Evolutionary conservation across 75 land plant species (phyloP), one percentile per base, ranked within the genome.

Genomic region (Pinus taeda): DNA sequence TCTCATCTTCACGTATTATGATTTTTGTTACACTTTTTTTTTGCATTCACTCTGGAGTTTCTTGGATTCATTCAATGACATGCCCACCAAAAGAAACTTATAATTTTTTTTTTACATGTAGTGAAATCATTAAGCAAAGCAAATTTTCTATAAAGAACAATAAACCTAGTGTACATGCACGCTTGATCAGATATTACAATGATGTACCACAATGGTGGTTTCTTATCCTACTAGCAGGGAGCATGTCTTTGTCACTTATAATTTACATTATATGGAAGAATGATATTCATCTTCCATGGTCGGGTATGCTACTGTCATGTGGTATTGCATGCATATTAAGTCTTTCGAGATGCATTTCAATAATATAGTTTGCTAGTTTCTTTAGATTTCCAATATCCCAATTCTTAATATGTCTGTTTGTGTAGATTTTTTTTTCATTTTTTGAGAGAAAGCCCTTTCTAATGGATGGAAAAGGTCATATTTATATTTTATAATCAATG

Each of bases 281-380:
- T 24, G 76, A 82, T 60, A 60, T 83, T 22, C 84, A 79, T 15
- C 77, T 83, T 55, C 83, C 83, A 45, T 83, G 84, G 84, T 83
- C 83, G 84, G 84, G 84, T 12, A 57, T 80, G 33, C 70, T 83
- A 17, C 39, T 83, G 11, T 78, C 83, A 49, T 75, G 78, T 26
- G 82, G 57, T 13, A 57, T 79, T 17, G 84, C 84, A 30, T 61
- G 53, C 11, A 39, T 80, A n/a, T 75, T 83, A 69, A 83, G 74
- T 15, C 79, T 83, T 17, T 82, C 84, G 45, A 83, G 26, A 26
- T 26, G 26, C 0, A 26, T 26, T 26, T 26, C 26, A 26, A 26
- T 26, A 26, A 26, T 26, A 26, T 0, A 26, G 26, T 26, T 26
- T 26, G 26, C 26, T 26, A 26, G 26, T 26, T 26, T 26, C 26